phyloP scores from a whole-genome alignment of 169 alveolate genomes.

The Plasmodium adleri region DNA sequence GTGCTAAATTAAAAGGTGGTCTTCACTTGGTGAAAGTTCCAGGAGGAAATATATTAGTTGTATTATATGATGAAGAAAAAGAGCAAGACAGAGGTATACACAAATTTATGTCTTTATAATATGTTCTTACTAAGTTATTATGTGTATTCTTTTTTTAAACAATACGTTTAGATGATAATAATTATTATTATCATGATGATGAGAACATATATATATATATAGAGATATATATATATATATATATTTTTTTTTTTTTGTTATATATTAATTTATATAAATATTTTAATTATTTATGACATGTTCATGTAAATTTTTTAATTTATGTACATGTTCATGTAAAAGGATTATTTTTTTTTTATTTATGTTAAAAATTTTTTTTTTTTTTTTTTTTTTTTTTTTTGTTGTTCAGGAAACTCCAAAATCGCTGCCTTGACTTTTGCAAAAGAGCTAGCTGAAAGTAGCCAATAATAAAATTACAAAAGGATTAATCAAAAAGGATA shows the following conservation, averaged over 20 bases:
- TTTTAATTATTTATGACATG: neutral
- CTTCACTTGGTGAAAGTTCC: slow-evolving; percentile 84
- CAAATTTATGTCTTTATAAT: neutral
- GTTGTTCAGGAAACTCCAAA: slow-evolving; percentile 58
- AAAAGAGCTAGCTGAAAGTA: slow-evolving; percentile 57
- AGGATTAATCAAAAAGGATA: neutral
- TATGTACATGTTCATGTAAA: neutral
- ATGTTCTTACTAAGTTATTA: too few relatives aligned
- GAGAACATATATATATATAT: neutral
- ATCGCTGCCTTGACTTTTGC: slow-evolving; percentile 63
- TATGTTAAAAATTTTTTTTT: neutral
- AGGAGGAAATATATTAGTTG: slow-evolving; percentile 82
- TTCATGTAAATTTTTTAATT: neutral
- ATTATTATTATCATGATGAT: too few relatives aligned
- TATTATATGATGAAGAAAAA: slow-evolving; percentile 83
- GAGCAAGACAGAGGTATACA: slow-evolving; percentile 81
- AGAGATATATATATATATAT: neutral
- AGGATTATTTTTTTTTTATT: neutral
- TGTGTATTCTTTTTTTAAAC: too few relatives aligned
- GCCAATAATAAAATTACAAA: slow-evolving; percentile 7
- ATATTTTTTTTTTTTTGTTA: too few relatives aligned
- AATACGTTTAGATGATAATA: too few relatives aligned
- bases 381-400: neutral
- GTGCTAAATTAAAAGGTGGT: slow-evolving; percentile 86
- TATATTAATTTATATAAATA: neutral